phyloP scores from a whole-genome alignment of 2,329 filamentous ascomycete species.

The Colletotrichum lupini region DNA sequence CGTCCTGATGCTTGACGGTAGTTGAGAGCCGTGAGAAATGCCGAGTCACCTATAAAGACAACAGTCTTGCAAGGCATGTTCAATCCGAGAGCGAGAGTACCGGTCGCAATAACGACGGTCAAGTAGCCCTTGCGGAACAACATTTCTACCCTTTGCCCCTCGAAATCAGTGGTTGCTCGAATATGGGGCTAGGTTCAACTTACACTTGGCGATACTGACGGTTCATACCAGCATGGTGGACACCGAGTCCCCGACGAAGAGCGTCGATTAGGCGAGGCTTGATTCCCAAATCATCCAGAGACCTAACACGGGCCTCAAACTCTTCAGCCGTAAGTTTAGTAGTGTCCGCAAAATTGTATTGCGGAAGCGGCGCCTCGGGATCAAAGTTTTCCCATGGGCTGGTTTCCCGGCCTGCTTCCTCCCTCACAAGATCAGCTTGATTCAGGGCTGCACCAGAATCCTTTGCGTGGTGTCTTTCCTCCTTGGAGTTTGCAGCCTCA shows the following conservation, averaged over 20 bases:
- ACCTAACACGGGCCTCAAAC: slow-evolving; percentile 63
- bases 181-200: slow-evolving; percentile 42
- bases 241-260: slow-evolving; percentile 75
- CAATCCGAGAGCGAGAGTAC: slow-evolving; percentile 81
- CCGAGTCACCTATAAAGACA: slow-evolving; percentile 78
- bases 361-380: slow-evolving; percentile 69
- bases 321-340: slow-evolving; percentile 69
- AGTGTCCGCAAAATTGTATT: slow-evolving; percentile 74
- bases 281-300: slow-evolving; percentile 63
- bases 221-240: slow-evolving; percentile 86
- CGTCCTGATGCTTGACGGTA: slow-evolving; percentile 82
- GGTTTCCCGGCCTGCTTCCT: slow-evolving; percentile 64
- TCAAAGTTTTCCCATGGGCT: slow-evolving; percentile 74
- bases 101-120: slow-evolving; percentile 78
- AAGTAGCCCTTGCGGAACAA: slow-evolving; percentile 79
- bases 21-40: slow-evolving; percentile 79
- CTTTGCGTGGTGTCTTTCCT: slow-evolving; percentile 45
- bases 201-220: slow-evolving; percentile 76
- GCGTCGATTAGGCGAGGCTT: slow-evolving; percentile 66
- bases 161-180: neutral
- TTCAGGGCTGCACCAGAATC: slow-evolving; percentile 50
- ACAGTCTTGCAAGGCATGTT: slow-evolving; percentile 89
- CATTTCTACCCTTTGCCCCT: slow-evolving; percentile 68
- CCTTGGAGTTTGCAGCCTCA: neutral
- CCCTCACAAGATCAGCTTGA: slow-evolving; percentile 67